Evolutionary conservation across 345 rosid species (phyloP).

Genomic region (Populus ilicifolia): DNA sequence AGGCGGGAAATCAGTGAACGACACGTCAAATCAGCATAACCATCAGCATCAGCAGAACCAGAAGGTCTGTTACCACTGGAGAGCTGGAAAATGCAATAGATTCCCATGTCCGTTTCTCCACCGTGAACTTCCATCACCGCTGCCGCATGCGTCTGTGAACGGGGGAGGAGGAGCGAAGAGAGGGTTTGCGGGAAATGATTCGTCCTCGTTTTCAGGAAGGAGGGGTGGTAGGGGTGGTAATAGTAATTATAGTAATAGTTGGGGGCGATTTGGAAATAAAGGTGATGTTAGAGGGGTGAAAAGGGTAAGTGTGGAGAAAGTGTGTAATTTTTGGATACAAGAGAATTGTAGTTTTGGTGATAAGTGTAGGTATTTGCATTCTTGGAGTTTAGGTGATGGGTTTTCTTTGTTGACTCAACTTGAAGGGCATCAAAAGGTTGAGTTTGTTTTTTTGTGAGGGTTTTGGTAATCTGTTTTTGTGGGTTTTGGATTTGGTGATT

Average conservation of each 20-base stretch:
- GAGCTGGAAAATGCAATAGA: conserved; percentile 75
- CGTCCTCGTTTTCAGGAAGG: conserved; percentile 57
- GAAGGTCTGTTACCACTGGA: conserved; percentile 81
- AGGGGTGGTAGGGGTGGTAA: conserved; percentile 57
- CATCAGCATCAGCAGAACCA: conserved; percentile 24
- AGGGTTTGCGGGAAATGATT: conserved; percentile 41
- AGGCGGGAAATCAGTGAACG: conserved; percentile 33
- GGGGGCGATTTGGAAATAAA: conserved; percentile 44
- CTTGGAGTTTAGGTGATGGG: conserved; percentile 85
- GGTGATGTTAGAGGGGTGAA: not conserved
- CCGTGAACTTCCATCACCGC: conserved; percentile 61
- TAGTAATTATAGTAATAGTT: conserved; percentile 34
- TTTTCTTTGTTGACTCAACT: conserved; percentile 70
- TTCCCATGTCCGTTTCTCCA: conserved; percentile 70
- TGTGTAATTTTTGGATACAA: conserved; percentile 83
- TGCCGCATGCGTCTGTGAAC: conserved; percentile 13
- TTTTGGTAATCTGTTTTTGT: not conserved
- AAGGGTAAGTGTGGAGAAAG: conserved; percentile 56
- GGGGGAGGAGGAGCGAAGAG: conserved; percentile 54
- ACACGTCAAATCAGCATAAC: not conserved
- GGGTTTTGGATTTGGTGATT: not conserved
- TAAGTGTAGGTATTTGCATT: conserved; percentile 74
- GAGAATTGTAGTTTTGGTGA: conserved; percentile 79
- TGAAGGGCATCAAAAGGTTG: conserved; percentile 86
- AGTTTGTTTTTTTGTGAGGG: not conserved